Conservation (phyloP, 345 rosid genomes). For the Melastoma malabathricum region DNA sequence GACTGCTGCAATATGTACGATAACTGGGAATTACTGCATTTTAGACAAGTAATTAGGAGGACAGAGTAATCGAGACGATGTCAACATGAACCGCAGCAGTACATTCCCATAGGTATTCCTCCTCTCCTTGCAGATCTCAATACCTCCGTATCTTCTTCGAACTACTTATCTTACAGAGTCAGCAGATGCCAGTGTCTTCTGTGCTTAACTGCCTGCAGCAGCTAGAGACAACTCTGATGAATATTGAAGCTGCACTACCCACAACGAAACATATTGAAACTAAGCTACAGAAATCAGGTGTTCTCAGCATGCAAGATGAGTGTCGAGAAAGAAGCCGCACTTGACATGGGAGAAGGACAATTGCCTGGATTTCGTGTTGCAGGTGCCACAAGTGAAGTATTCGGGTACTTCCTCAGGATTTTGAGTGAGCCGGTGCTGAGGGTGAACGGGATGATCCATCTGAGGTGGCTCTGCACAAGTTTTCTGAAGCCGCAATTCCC, state of each 20-base stretch:
- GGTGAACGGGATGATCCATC: slow-evolving; percentile 1
- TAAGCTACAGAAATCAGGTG: background rate
- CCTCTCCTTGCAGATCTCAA: background rate
- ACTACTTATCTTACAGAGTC: background rate
- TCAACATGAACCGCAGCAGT: no score
- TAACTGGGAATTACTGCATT: no score
- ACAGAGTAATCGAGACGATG: no score
- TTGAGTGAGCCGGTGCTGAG: background rate
- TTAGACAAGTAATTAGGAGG: no score
- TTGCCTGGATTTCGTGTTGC: background rate
- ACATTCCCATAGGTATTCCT: no score
- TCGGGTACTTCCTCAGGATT: background rate
- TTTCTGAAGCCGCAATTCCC: background rate
- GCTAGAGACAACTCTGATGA: background rate
- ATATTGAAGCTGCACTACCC: background rate
- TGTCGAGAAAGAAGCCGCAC: background rate
- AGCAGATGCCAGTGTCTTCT: slow-evolving; percentile 3
- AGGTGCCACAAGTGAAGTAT: slow-evolving; percentile 1
- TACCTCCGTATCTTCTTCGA: background rate
- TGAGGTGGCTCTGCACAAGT: slow-evolving; percentile 3
- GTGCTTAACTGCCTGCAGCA: background rate
- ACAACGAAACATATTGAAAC: no score
- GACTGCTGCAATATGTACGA: no score
- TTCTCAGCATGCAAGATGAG: no score
- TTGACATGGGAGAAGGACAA: background rate